Evolutionary conservation across 2,329 filamentous ascomycete genomes (phyloP).

Genomic region (Cordyceps sp.): DNA sequence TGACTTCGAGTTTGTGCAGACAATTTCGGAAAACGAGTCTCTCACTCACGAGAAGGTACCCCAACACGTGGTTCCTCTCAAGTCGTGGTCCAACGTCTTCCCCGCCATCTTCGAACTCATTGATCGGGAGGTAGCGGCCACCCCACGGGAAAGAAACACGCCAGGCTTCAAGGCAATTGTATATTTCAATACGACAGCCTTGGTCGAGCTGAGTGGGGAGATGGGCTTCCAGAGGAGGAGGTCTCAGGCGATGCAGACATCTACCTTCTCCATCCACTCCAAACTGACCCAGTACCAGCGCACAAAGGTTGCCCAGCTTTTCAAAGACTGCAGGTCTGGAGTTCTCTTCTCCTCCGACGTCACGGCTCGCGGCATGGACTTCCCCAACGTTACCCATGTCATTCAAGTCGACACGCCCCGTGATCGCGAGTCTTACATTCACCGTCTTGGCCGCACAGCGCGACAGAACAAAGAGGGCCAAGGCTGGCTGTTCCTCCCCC

Average conservation of each 20-base stretch:
- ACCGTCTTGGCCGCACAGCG: constrained; percentile 60
- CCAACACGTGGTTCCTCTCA: constrained; percentile 54
- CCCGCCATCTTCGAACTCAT: constrained; percentile 66
- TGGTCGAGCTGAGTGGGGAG: constrained; percentile 47
- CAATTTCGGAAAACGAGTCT: constrained; percentile 64
- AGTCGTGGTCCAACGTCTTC: constrained; percentile 57
- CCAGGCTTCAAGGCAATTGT: constrained; percentile 97
- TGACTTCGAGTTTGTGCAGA: constrained; percentile 79
- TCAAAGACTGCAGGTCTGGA: constrained; percentile 46
- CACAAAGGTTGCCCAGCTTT: constrained; percentile 53
- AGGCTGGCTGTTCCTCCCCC: constrained; percentile 49
- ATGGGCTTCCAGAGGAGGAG: constrained; percentile 25
- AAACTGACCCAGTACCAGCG: constrained; percentile 54
- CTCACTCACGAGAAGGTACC: constrained; percentile 76
- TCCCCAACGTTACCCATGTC: constrained; percentile 65
- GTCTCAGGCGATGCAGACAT: constrained; percentile 19
- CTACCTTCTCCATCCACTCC: constrained; percentile 54
- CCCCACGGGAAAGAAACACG: constrained; percentile 16
- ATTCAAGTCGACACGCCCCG: constrained; percentile 53
- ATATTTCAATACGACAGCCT: constrained; percentile 68
- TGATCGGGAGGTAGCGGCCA: constrained; percentile 36
- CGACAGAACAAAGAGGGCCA: constrained; percentile 59
- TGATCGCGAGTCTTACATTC: constrained; percentile 56
- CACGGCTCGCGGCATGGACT: constrained; percentile 70
- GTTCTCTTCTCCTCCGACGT: constrained; percentile 67